phyloP scores from a whole-genome alignment of 208 protist genomes.

The Leishmania guyanensis region DNA sequence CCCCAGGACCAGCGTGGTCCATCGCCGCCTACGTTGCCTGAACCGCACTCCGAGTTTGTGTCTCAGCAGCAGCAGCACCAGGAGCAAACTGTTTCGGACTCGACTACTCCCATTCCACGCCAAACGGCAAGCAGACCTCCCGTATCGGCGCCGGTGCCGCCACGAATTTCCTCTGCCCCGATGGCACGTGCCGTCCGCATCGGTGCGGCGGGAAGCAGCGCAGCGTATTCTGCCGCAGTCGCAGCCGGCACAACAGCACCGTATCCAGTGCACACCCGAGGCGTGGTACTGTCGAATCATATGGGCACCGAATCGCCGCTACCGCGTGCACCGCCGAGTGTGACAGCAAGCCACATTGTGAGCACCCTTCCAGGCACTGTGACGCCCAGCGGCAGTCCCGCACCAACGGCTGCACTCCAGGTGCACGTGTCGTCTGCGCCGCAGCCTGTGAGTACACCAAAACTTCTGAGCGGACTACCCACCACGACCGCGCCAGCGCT shows the following conservation, averaged over 20 bases:
- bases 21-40: conserved; percentile 20
- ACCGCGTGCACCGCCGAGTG: conserved; percentile 18
- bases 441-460: not conserved
- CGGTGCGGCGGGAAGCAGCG: not conserved
- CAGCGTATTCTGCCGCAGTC: conserved; percentile 13
- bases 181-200: conserved; percentile 26
- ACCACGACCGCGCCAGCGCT: not conserved
- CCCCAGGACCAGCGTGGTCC: conserved; percentile 21
- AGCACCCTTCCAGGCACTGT: too few species aligned
- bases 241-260: conserved; percentile 7
- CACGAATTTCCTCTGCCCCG: conserved; percentile 30
- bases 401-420: not conserved
- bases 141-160: conserved; percentile 18
- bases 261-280: conserved; percentile 14
- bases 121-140: not conserved
- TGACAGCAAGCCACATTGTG: not conserved
- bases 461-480: not conserved
- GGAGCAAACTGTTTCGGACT: not conserved
- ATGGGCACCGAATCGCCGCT: not conserved
- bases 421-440: not conserved
- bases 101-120: not conserved
- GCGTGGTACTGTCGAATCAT: conserved; percentile 3
- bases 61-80: conserved; percentile 19
- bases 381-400: conserved; percentile 1
- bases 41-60: conserved; percentile 23